Base-by-base conservation (phyloP, 202 grass and related monocot species). In the Zoysia matrella region DNA sequence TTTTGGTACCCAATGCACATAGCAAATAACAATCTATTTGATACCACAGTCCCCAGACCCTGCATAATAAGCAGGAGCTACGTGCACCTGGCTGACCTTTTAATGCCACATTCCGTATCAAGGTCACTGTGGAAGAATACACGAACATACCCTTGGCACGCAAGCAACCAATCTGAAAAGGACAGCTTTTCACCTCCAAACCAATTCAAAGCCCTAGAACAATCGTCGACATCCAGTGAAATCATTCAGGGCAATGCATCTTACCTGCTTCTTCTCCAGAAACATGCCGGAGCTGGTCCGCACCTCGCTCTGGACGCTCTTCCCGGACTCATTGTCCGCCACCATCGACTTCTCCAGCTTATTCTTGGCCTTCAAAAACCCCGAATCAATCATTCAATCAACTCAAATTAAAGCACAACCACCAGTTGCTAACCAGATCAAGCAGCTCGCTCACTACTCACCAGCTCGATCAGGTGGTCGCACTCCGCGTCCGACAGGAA, bases 281-380 rank as follows among this genome's bases (percentile, higher is more conserved):
- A 97, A 97, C 91, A 94, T 97, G 87, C 94, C 91, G 53, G 94
- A 97, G 76, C 94, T 97, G 82, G 94, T 97, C 53, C 94, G 83
- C 72, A 97, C 91, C 73, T 94, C 79, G 71, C 94, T 97, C 85
- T 72, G 79, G 14, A 97, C 76, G 53, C 94, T 94, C 87, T 94
- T 94, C 11, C 94, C 94, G 1, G 94, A 97, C 50, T 92, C 85
- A 30, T 94, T 97, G 83, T 97, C 94, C 4, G 94, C 91, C 11
- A 97, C 94, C 94, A 97, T 97, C 39, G 94, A 97, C 72, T 94
- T 97, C 91, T 94, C 94, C 85, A 97, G 73, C 83, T 90, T 94
- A 80, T 86, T 83, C 89, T 84, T 92, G 46, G 94, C 91, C 94
- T 97, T 54, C 6, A 82, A 55, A 48, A 49, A 67, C 40, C 11